These are phyloP conservation scores for Casaregolazyma lundiana DNA, from an alignment of 1,139 yeast genomes.

Conservation along the genomic window DNA sequence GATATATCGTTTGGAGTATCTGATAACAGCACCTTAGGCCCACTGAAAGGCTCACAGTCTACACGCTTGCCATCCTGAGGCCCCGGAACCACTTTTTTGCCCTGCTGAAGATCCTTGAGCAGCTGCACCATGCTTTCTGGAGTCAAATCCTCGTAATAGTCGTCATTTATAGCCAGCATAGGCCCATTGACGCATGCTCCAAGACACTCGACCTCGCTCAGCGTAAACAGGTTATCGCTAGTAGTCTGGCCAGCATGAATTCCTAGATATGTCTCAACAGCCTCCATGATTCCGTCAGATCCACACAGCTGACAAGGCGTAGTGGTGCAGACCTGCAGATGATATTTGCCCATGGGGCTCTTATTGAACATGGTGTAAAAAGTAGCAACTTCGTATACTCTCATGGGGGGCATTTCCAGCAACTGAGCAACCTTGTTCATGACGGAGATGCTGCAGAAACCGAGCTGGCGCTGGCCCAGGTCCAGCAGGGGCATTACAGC, in stretches of 20 bases:
- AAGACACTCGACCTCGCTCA: constrained; percentile 86
- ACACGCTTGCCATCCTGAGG: constrained; percentile 60
- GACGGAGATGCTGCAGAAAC: constrained; percentile 82
- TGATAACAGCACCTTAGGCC: constrained; percentile 58
- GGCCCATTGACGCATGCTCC: constrained; percentile 95
- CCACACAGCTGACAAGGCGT: constrained; percentile 89
- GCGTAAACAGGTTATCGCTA: constrained; percentile 67
- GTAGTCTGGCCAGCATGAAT: constrained; percentile 80
- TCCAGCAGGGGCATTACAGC: constrained; percentile 87
- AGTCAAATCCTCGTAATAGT: constrained; percentile 78
- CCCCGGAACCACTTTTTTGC: constrained; percentile 59
- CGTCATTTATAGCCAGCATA: constrained; percentile 81
- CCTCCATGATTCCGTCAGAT: constrained; percentile 70
- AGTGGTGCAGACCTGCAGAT: constrained; percentile 83
- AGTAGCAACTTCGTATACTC: constrained; percentile 91
- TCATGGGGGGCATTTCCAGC: constrained; percentile 90
- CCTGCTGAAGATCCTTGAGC: constrained; percentile 60
- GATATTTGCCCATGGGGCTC: constrained; percentile 81
- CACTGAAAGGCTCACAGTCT: constrained; percentile 73
- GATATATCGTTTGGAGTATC: constrained; percentile 67
- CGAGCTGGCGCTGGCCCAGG: constrained; percentile 83
- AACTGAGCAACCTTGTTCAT: constrained; percentile 89
- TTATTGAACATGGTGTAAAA: constrained; percentile 91
- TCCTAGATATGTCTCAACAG: constrained; percentile 56
- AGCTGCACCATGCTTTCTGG: constrained; percentile 58